Evolutionary conservation across 202 grass and related monocot species (phyloP), one percentile per base, ranked within the genome.

Genomic region (Schoenoplectus triqueter): DNA sequence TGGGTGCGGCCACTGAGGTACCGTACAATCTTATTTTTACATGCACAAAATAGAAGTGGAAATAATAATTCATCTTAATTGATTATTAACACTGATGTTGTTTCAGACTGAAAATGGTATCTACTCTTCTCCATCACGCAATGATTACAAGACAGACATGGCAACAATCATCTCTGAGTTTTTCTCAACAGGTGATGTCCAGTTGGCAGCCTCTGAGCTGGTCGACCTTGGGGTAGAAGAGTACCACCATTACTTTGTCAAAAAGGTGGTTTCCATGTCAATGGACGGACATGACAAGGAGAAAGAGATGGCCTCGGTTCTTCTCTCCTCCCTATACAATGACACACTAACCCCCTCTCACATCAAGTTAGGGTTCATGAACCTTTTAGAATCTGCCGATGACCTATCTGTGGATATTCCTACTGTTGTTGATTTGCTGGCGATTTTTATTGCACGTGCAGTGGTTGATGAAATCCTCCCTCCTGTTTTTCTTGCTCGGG

Each of bases 241-340:
- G 73, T 89, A 94, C 82, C 91, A 96, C 9, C 76, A 89, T 79
- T 95, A 92, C 54, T 96, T 99, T 85, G 82, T 94, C 21, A 99
- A 99, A 85, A 99, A 96, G 69, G 88, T 99, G 64, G 85, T 99
- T 88, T 99, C 96, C 44, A 99, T 96, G 91, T 89, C 93, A 82
- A 96, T 99, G 96, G 96, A 99, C 70, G 88, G 93, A 4, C 90
- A 94, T 91, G 96, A 99, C 80, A 99, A 95, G 86, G 90, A 96
- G 84, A 99, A 99, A 92, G 96, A 99, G 88, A 99, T 99, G 96
- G 66, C 96, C 1, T 95, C 96, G 70, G 76, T 99, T 92, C 67
- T 99, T 59, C 56, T 99, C 42, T 96, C 96, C 73, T 80, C 90
- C 31, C 80, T 99, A 64, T 99, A 99, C 92, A 94, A 88, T 63